phyloP scores from a whole-genome alignment of 495 filamentous ascomycete species.

The Penicillium bovifimosum region DNA sequence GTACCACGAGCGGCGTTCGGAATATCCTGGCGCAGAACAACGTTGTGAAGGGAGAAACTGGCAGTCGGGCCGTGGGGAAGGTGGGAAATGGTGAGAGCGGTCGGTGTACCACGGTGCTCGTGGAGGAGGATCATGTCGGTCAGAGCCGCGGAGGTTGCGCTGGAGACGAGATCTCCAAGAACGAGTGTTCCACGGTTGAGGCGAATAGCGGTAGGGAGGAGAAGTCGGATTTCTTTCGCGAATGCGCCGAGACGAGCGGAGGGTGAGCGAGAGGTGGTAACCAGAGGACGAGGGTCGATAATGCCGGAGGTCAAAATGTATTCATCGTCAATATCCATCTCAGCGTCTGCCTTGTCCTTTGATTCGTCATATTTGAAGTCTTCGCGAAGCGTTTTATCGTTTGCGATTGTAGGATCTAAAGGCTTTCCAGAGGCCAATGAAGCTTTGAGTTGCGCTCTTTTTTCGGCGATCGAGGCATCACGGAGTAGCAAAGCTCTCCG shows the following conservation, averaged over 20 bases:
- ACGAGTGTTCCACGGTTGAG: slow-evolving; percentile 89
- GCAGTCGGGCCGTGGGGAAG: slow-evolving; percentile 91
- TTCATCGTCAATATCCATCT: slow-evolving; percentile 88
- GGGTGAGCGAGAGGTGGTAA: slow-evolving; percentile 86
- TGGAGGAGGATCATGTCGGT: slow-evolving; percentile 85
- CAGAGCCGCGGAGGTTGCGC: slow-evolving; percentile 70
- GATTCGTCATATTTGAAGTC: slow-evolving; percentile 95
- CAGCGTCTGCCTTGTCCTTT: slow-evolving; percentile 34
- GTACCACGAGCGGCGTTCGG: slow-evolving; percentile 83
- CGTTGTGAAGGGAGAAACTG: slow-evolving; percentile 89
- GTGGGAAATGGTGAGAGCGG: slow-evolving; percentile 82
- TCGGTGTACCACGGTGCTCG: slow-evolving; percentile 91
- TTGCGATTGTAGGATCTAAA: slow-evolving; percentile 78
- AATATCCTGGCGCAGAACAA: slow-evolving; percentile 89
- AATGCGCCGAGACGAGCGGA: slow-evolving; percentile 80
- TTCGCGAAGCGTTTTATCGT: slow-evolving; percentile 77
- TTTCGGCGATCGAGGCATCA: slow-evolving; percentile 88
- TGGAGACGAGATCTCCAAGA: slow-evolving; percentile 74
- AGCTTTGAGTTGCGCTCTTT: slow-evolving; percentile 77
- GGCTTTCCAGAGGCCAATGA: slow-evolving; percentile 82
- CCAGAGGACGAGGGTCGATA: slow-evolving; percentile 79
- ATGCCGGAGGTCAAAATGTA: slow-evolving; percentile 81
- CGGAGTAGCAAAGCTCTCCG: slow-evolving; percentile 72
- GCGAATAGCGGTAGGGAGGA: slow-evolving; percentile 85
- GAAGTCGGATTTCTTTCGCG: slow-evolving; percentile 89